phyloP scores from a whole-genome alignment of 2,329 filamentous ascomycete genomes.

The Curvularia lunata region DNA sequence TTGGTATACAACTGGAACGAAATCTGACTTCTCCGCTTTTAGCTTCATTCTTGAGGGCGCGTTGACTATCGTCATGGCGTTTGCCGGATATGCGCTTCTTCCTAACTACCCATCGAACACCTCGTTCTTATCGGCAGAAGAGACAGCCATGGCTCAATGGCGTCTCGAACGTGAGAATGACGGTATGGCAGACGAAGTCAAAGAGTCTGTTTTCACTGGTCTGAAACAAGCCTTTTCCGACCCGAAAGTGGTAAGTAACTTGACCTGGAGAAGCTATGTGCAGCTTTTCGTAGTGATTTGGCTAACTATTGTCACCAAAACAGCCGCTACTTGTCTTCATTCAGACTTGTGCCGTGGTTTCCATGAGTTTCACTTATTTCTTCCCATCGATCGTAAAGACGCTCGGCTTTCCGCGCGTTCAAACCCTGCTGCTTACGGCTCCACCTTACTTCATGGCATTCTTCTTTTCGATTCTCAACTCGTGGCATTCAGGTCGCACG shows the following conservation, averaged over 20 bases:
- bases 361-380: slow-evolving; percentile 64
- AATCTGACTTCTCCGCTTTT: neutral
- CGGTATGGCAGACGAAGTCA: slow-evolving; percentile 24
- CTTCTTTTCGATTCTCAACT: slow-evolving; percentile 61
- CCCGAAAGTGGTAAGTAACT: slow-evolving; percentile 49
- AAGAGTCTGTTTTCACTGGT: slow-evolving; percentile 41
- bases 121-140: slow-evolving; percentile 48
- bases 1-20: slow-evolving; percentile 8
- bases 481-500: slow-evolving; percentile 61
- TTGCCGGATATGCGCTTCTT: slow-evolving; percentile 53
- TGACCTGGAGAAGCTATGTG: neutral
- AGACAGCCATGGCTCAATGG: slow-evolving; percentile 29
- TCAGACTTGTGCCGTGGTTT: slow-evolving; percentile 59
- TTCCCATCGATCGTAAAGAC: slow-evolving; percentile 68
- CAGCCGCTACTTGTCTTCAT: slow-evolving; percentile 50
- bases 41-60: slow-evolving; percentile 34
- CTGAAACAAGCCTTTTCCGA: slow-evolving; percentile 58
- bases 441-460: slow-evolving; percentile 66
- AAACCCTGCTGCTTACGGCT: slow-evolving; percentile 63
- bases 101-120: slow-evolving; percentile 59
- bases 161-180: slow-evolving; percentile 30
- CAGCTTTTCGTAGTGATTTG: neutral
- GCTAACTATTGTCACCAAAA: neutral
- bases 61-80: slow-evolving; percentile 24
- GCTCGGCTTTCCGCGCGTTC: slow-evolving; percentile 60